These are phyloP conservation scores for Periglandula ipomoeae DNA, from an alignment of 2,329 filamentous ascomycete species.

Conservation along the genomic window DNA sequence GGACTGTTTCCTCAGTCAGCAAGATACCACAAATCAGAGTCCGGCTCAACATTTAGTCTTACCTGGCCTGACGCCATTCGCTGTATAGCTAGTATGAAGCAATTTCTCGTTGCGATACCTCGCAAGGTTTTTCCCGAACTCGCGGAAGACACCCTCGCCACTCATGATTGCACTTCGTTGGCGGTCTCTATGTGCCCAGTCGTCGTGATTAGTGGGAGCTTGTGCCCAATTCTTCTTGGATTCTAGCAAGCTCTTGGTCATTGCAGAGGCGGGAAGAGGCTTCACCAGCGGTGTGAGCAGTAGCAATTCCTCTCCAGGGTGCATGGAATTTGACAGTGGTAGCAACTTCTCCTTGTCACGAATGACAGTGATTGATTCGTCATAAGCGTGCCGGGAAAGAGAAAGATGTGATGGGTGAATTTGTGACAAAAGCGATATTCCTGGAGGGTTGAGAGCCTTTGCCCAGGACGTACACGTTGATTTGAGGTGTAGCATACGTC, in stretches of 20 bases:
- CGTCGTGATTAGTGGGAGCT: conserved; percentile 39
- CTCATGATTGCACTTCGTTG: conserved; percentile 66
- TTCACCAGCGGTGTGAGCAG: conserved; percentile 85
- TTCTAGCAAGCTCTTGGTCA: conserved; percentile 62
- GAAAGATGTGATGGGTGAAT: conserved; percentile 75
- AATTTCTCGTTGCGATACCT: conserved; percentile 78
- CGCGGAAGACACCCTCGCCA: conserved; percentile 85
- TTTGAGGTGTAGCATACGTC: conserved; percentile 73
- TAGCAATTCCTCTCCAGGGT: conserved; percentile 80
- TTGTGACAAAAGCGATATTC: conserved; percentile 65
- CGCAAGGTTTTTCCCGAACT: conserved; percentile 80
- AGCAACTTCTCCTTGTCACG: conserved; percentile 79
- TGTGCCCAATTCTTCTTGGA: conserved; percentile 30
- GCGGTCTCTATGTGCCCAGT: conserved; percentile 45
- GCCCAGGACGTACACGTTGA: conserved; percentile 81
- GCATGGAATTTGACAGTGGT: conserved; percentile 71
- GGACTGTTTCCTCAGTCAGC: conserved; percentile 39
- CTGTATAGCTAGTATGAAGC: conserved; percentile 89
- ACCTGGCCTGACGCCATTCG: conserved; percentile 78
- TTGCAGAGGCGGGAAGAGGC: conserved; percentile 79
- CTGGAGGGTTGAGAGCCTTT: conserved; percentile 79
- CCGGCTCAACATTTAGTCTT: conserved; percentile 5
- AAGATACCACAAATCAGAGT: neutral
- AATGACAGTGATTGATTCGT: conserved; percentile 86
- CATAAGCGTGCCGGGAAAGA: conserved; percentile 79